Evolutionary conservation across 2,329 filamentous ascomycete species (phyloP), one percentile per base, ranked within the genome.

Genomic region (Erysiphe pulchra): DNA sequence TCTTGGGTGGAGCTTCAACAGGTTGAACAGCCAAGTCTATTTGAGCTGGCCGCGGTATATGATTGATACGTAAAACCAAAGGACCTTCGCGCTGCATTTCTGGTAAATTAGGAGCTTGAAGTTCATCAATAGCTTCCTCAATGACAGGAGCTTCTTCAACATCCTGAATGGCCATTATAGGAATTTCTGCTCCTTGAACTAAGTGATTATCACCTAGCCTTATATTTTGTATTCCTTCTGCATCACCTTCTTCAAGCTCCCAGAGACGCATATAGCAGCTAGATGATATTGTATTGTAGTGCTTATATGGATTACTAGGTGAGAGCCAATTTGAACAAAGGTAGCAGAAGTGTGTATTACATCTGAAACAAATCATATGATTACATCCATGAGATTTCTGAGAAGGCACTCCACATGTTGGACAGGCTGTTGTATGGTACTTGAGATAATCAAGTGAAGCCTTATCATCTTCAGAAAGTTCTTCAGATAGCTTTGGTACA

Each of bases 361-460:
- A 98, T 51, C 82, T 77, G 59, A 79, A 83, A 62, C 87, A 94
- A 44, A 78, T 81, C 85, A 95, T 95, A 61, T 94, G 86, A 61
- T 94, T 94, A 67, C 90, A 98, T 36, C 90, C 90, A 56, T 82
- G 76, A 1, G 80, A 83, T 66, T 98, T 98, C 59, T 93, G 83
- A 18, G 78, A 79, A 0, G 83, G 83, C 1, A 80, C 77, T 30
- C 69, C 74, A 62, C 90, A 98, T 4, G 84, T 87, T 11, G 90
- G 86, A 57, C 90, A 98, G 1, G 80, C 76, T 11, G 84, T 84
- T 0, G 86, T 92, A 62, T 93, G 77, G 50, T 74, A 63, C 43
- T 73, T 68, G 53, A 98, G 68, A 58, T 92, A 98, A 47, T 90
- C 80, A 50, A 90, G 68, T 2, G 82, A 85, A 0, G 84, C 84